Evolutionary conservation across 345 rosid species (phyloP).

Genomic region (Dipteronia sinensis): DNA sequence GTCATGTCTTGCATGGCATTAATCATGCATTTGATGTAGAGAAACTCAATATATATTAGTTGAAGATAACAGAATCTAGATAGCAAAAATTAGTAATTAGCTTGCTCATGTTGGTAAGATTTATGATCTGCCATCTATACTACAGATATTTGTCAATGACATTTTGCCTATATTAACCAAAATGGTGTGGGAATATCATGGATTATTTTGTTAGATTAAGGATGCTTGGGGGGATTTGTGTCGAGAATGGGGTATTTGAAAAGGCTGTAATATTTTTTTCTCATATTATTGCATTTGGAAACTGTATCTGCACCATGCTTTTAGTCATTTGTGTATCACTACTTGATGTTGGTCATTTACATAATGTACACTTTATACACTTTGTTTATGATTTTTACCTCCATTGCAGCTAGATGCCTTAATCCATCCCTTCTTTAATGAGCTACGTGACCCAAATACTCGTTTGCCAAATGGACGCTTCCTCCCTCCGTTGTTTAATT

Average conservation of each 20-base stretch:
- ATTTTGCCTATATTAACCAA: neutral
- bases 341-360: neutral
- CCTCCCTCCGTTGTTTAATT: slow-evolving; percentile 89
- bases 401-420: slow-evolving; percentile 73
- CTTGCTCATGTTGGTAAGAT: neutral
- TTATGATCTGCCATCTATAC: neutral
- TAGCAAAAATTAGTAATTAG: neutral
- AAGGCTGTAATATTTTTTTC: no score
- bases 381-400: neutral
- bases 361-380: neutral
- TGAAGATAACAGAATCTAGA: neutral
- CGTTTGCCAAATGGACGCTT: slow-evolving; percentile 86
- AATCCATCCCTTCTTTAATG: slow-evolving; percentile 94
- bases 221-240: neutral
- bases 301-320: neutral
- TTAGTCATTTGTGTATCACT: neutral
- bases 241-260: neutral
- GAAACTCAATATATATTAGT: neutral
- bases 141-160: neutral
- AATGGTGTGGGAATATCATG: neutral
- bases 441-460: slow-evolving; percentile 75
- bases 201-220: neutral
- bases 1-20: neutral
- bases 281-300: neutral
- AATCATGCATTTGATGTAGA: neutral